Base-by-base conservation (phyloP, 495 filamentous ascomycete genomes). In the Jackrogersella multiformis region DNA sequence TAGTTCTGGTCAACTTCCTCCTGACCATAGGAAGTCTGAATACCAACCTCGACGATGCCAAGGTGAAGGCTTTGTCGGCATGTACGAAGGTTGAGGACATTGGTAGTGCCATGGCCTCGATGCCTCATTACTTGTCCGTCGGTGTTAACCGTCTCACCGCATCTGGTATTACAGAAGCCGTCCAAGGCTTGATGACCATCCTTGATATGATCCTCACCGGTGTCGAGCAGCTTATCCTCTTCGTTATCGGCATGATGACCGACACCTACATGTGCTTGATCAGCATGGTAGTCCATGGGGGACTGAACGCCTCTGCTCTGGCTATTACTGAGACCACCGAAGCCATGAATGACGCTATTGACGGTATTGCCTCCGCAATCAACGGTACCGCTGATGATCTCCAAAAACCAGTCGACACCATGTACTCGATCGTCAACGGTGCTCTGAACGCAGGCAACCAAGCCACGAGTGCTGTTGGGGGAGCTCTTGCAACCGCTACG, bases 61-160 rank as follows among this genome's bases (percentile, higher is more conserved):
- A 91, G 70, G 77, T 76, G 38, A 87, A 97, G 82, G 94, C 95
- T 16, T 82, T 97, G 16, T 89, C 90, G 28, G 92, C 93, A 55
- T 99, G 95, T 71, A 92, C 90, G 54, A 87, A 88, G 63, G 93
- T 98, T n/a, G 94, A 99, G 76, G 91, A 91, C 53, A 86, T 96
- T 77, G 96, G 94, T 64, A 97, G 93, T 72, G 85, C 93, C 34
- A 94, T 99, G 92, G 95, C 93, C 20, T 97, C 94, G 16, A 96
- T 97, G 92, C 95, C 95, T 15, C 88, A 97, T 74, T 98, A 96
- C 80, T 87, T 97, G 69, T 86, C 93, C 1, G 80, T 85, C 39
- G 95, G 95, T 21, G 89, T 96, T 75, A 99, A 99, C 77, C 86
- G 92, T 34, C 79, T 98, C 32, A 88, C 92, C 5, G 92, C 92